Conservation (phyloP, 495 filamentous ascomycete species). For the Hyphodiscus hymeniophilus region DNA sequence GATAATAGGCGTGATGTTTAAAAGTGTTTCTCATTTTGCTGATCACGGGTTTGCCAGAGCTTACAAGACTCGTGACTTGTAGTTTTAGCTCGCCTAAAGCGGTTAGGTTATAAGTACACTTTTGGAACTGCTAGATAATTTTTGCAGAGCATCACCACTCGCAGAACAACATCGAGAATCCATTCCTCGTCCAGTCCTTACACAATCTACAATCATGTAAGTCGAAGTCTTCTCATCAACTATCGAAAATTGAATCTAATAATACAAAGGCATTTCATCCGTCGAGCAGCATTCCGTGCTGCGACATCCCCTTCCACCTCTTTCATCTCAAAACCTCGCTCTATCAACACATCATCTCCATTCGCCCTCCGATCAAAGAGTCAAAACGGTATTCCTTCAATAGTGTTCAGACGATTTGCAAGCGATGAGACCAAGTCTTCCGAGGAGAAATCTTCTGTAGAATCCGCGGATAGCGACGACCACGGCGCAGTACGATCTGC, state of each 20-base stretch:
- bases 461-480: constrained; percentile 23
- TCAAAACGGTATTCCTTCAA: constrained; percentile 17
- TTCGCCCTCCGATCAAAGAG: constrained; percentile 21
- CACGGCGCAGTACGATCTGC: constrained; percentile 11
- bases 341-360: constrained; percentile 28
- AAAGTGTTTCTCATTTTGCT: too few species aligned
- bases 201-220: constrained; percentile 18
- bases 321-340: constrained; percentile 34
- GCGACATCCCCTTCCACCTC: constrained; percentile 40
- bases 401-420: constrained; percentile 35
- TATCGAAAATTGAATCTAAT: not conserved
- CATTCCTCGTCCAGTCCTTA: constrained; percentile 9
- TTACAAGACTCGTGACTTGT: too few species aligned
- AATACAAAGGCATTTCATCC: constrained; percentile 41
- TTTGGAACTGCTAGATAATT: too few species aligned
- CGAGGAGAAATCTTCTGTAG: constrained; percentile 18
- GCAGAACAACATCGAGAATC: constrained; percentile 8
- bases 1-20: too few species aligned
- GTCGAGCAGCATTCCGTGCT: constrained; percentile 49
- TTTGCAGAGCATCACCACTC: not conserved
- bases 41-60: too few species aligned
- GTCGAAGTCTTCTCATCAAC: not conserved
- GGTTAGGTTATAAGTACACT: not conserved
- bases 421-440: constrained; percentile 28
- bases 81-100: not conserved